Percentiles rank a stretch among this genome's conserved stretches.
phyloP scores from a whole-genome alignment of 1,139 yeast species.

The Yamadazyma triangularis region DNA sequence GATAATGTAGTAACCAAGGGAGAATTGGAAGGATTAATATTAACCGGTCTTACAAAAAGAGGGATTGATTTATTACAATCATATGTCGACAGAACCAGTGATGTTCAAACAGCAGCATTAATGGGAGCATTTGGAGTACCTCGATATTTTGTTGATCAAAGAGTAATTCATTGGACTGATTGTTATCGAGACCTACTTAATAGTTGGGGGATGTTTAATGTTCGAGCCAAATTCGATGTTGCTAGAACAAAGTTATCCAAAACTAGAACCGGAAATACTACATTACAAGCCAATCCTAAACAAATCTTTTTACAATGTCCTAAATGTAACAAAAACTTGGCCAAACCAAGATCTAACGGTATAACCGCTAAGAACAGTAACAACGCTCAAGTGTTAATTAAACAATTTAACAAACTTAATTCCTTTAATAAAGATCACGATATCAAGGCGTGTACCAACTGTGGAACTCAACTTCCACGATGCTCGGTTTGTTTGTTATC shows the following conservation, averaged over 20 bases:
- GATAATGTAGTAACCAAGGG: conserved; percentile 72
- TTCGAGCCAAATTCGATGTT: conserved; percentile 83
- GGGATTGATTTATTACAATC: conserved; percentile 82
- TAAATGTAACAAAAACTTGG: conserved; percentile 71
- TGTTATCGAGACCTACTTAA: conserved; percentile 72
- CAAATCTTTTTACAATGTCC: conserved; percentile 80
- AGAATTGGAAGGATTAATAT: conserved; percentile 82
- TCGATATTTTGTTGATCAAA: conserved; percentile 63
- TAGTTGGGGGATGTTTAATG: conserved; percentile 77
- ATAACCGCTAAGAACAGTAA: conserved; percentile 6
- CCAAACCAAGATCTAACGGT: conserved; percentile 22
- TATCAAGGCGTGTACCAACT: conserved; percentile 64
- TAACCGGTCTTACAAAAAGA: conserved; percentile 84
- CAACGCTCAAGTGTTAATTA: conserved; percentile 28
- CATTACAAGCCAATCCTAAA: conserved; percentile 54
- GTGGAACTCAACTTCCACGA: conserved; percentile 86
- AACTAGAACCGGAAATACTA: conserved; percentile 43
- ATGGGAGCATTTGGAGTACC: conserved; percentile 82
- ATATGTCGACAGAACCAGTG: conserved; percentile 85
- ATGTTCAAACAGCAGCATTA: conserved; percentile 88
- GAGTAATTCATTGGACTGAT: conserved; percentile 76
- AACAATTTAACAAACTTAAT: conserved; percentile 34
- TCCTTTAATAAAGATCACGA: conserved; percentile 13
- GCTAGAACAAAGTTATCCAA: conserved; percentile 63
- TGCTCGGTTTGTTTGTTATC: conserved; percentile 87